Percentiles rank a stretch among this genome's conserved stretches.
These are phyloP conservation scores for Colletotrichum abscissum DNA, from an alignment of 2,329 filamentous ascomycete genomes.

Conservation along the genomic window DNA sequence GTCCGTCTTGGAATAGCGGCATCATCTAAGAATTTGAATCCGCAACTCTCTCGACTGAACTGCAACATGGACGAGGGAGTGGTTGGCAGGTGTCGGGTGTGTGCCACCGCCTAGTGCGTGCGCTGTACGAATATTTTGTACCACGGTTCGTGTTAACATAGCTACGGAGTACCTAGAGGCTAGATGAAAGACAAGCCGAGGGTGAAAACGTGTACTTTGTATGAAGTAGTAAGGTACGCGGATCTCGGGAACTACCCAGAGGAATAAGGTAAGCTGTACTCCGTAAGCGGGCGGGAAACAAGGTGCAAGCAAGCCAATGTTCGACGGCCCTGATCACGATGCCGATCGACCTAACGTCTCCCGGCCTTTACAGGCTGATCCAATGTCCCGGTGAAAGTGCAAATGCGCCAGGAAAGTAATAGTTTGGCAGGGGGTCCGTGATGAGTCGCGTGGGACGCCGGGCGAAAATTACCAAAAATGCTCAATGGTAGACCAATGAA, in stretches of 20 bases:
- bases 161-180: too few species aligned
- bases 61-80: not conserved
- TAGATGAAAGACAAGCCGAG: not conserved
- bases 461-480: constrained; percentile 31
- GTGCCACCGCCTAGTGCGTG: not conserved
- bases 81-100: too few species aligned
- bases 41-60: not conserved
- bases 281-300: not conserved
- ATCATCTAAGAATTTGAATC: not conserved
- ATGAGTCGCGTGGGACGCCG: constrained; percentile 10
- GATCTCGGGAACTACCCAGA: not conserved
- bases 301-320: not conserved
- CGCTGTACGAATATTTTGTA: not conserved
- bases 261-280: not conserved
- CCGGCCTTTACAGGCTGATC: not conserved
- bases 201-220: not conserved
- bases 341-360: not conserved
- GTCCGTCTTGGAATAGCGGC: not conserved
- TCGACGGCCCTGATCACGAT: not conserved
- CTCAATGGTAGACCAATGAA: constrained; percentile 9
- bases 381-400: not conserved
- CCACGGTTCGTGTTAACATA: too few species aligned
- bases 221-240: too few species aligned
- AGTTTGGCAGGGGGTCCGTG: constrained; percentile 6
- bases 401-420: not conserved